Evolutionary conservation across 2,329 filamentous ascomycete genomes (phyloP).

Genomic region (Scedosporium aurantiacum): DNA sequence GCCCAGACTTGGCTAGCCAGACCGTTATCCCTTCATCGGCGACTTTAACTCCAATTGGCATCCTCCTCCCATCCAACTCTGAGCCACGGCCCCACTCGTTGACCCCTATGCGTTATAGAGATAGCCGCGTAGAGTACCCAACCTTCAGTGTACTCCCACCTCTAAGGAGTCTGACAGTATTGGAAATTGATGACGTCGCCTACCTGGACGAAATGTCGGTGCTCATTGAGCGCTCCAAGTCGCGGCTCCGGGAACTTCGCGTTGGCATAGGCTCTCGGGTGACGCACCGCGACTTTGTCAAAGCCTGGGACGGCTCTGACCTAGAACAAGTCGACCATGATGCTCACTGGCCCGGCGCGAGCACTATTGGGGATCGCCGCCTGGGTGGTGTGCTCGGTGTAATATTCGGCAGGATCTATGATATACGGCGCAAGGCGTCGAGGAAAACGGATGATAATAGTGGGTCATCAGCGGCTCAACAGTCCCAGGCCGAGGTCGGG

Average conservation of each 20-base stretch:
- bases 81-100: constrained; percentile 15
- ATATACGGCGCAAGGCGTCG: constrained; percentile 28
- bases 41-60: constrained; percentile 30
- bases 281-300: constrained; percentile 38
- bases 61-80: constrained; percentile 21
- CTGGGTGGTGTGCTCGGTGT: constrained; percentile 60
- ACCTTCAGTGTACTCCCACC: constrained; percentile 70
- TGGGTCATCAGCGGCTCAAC: background rate
- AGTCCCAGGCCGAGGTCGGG: background rate
- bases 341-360: constrained; percentile 44
- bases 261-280: constrained; percentile 55
- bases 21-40: constrained; percentile 17
- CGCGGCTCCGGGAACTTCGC: constrained; percentile 57
- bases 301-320: constrained; percentile 51
- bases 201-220: constrained; percentile 77
- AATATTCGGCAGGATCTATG: constrained; percentile 55
- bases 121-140: constrained; percentile 60
- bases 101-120: constrained; percentile 34
- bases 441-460: background rate
- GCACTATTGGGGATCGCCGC: constrained; percentile 48
- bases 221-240: constrained; percentile 59
- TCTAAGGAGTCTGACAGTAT: constrained; percentile 61
- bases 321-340: constrained; percentile 53
- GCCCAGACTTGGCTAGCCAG: background rate
- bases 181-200: constrained; percentile 73